A percentile compares a stretch with the other conserved stretches of the same genome.
These are phyloP conservation scores for Lanmaoa rubissima DNA, from an alignment of 768 basidiomycete species.

Conservation along the genomic window DNA sequence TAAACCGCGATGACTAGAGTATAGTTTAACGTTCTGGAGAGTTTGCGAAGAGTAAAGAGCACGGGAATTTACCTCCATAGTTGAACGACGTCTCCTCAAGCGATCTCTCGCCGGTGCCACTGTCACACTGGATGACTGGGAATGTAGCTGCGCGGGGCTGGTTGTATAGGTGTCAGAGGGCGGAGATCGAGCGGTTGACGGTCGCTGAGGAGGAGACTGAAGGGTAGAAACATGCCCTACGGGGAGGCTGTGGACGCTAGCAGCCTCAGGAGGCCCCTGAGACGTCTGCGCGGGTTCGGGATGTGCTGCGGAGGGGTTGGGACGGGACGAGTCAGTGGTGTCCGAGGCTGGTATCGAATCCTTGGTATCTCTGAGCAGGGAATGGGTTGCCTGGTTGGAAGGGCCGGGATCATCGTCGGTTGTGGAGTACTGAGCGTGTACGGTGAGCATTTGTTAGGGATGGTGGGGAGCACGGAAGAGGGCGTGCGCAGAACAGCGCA, in stretches of 20 bases:
- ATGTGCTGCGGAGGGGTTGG: constrained; percentile 23
- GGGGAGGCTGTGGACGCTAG: constrained; percentile 62
- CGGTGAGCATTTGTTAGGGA: background rate
- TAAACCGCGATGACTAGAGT: constrained; percentile 49
- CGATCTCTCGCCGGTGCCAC: constrained; percentile 35
- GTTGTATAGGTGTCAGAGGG: background rate
- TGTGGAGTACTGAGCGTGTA: background rate
- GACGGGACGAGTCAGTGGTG: constrained; percentile 28
- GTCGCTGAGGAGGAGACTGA: constrained; percentile 33
- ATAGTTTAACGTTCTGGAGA: constrained; percentile 7
- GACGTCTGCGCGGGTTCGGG: constrained; percentile 17
- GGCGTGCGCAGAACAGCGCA: too few species aligned
- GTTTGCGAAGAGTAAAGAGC: constrained; percentile 3
- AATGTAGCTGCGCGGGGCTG: background rate
- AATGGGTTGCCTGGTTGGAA: background rate
- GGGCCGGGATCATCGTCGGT: constrained; percentile 1
- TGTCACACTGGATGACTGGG: constrained; percentile 16
- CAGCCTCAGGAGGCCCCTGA: constrained; percentile 43
- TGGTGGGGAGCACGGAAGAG: too few species aligned
- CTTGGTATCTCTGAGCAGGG: background rate
- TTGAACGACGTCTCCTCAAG: constrained; percentile 47
- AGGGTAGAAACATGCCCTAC: constrained; percentile 48
- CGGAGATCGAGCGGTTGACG: constrained; percentile 34
- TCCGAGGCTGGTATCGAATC: background rate
- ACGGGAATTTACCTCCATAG: constrained; percentile 50